Evolutionary conservation across 2,329 filamentous ascomycete species (phyloP).

Genomic region (Canariomyces notabilis): DNA sequence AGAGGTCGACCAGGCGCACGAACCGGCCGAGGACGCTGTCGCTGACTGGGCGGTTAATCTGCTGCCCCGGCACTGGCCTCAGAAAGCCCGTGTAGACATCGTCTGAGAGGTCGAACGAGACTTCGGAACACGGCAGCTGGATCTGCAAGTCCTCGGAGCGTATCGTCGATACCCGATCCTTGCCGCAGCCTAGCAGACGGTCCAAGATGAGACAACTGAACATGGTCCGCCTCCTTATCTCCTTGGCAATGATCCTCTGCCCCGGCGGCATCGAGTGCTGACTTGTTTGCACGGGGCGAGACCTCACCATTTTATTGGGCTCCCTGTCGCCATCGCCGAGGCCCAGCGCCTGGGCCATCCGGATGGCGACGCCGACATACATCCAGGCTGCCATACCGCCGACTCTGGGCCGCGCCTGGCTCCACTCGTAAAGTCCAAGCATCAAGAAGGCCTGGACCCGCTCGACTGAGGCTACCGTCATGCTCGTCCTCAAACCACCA

Average conservation of each 20-base stretch:
- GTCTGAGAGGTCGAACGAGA: conserved; percentile 57
- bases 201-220: conserved; percentile 72
- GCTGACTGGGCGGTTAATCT: conserved; percentile 29
- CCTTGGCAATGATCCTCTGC: conserved; percentile 49
- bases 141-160: conserved; percentile 55
- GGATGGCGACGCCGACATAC: conserved; percentile 59
- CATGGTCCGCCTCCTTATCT: conserved; percentile 64
- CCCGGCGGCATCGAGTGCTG: conserved; percentile 13
- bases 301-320: conserved; percentile 14
- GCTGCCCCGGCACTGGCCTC: conserved; percentile 16
- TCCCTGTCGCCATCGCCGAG: conserved; percentile 52
- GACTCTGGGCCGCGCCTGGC: conserved; percentile 46
- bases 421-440: conserved; percentile 69
- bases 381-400: conserved; percentile 60
- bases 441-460: conserved; percentile 64
- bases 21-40: conserved; percentile 49
- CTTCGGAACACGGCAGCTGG: conserved; percentile 63
- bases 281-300: conserved; percentile 4
- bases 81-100: conserved; percentile 52
- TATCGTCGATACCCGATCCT: conserved; percentile 55
- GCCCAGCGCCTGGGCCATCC: conserved; percentile 57
- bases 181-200: conserved; percentile 61
- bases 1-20: conserved; percentile 54
- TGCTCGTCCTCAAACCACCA: conserved; percentile 42
- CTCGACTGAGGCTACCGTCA: conserved; percentile 53